Evolutionary conservation across 495 filamentous ascomycete genomes (phyloP), one percentile per base, ranked within the genome.

Genomic region (Xylaria intraflava): DNA sequence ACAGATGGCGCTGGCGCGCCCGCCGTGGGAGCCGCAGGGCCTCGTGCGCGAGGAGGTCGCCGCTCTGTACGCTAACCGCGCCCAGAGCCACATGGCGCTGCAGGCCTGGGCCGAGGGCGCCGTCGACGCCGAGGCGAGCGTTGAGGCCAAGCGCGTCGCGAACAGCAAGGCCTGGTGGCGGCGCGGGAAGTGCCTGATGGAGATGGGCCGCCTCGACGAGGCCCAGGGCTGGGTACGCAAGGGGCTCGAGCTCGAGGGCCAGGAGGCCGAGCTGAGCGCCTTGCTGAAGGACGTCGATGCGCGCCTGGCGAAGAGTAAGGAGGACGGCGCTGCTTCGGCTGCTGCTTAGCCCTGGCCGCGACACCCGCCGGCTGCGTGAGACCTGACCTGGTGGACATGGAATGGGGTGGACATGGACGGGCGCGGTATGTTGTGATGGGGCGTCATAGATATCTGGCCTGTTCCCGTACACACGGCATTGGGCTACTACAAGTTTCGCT

Each of bases 91-190:
- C 60, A 94, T 96, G 84, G 83, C 78, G 2, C 65, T 83, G 67
- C 76, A 78, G 69, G 74, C 77, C 40, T 98, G 91, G 90, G 73
- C 86, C 5, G 89, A 93, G 76, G 93, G 78, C 3, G 76, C 85
- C 20, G 72, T 85, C 3, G 93, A 98, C 73, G 88, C 88, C n/a
- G 84, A 90, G 74, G 73, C 77, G 5, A 92, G 87, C 62, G 86
- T 96, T n/a, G 92, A 95, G 72, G 81, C 86, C 51, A 96, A 94
- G 82, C 75, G 82, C 48, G 74, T 80, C 39, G 89, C 84, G 26
- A 96, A 98, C 71, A 83, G 87, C 6, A 97, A 96, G 83, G 91
- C 85, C 2, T 96, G 90, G 87, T 96, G 88, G 84, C 72, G 92
- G 42, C 73, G 87, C 56, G 90, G 85, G 8, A 83, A 80, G 73